These are phyloP conservation scores for Danielia reshetovae DNA, from an alignment of 805 yeast species.

Conservation along the genomic window DNA sequence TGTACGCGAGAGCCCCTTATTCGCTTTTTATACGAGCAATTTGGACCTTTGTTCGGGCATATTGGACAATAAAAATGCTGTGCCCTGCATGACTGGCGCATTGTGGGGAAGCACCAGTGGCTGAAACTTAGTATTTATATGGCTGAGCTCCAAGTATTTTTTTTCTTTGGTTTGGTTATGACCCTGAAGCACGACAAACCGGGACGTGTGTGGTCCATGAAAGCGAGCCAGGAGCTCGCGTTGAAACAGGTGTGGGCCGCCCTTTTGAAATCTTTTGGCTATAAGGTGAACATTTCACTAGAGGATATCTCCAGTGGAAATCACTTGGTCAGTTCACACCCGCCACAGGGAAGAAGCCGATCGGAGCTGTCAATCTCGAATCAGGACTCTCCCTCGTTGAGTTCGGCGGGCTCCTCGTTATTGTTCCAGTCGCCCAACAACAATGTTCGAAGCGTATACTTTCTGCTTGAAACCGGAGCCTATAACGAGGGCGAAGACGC, in stretches of 20 bases:
- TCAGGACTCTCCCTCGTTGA: not conserved
- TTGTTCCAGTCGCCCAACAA: slow-evolving; percentile 3
- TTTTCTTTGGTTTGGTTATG: no score
- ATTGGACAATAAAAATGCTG: not conserved
- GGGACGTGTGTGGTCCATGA: slow-evolving; percentile 9
- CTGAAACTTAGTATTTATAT: no score
- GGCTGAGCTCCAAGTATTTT: no score
- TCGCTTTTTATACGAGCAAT: no score
- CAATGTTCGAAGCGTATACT: slow-evolving; percentile 5
- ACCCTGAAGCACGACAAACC: not conserved
- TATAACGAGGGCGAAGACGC: slow-evolving; percentile 2
- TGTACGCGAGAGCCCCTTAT: no score
- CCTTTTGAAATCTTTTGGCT: slow-evolving; percentile 12
- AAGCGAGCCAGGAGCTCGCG: slow-evolving; percentile 8
- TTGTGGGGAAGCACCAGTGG: no score
- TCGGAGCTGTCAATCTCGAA: no score
- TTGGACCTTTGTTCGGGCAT: not conserved
- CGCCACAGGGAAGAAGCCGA: no score
- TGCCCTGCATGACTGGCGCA: no score
- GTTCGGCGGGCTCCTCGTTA: slow-evolving; percentile 4
- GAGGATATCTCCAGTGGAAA: no score
- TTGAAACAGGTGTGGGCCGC: slow-evolving; percentile 12
- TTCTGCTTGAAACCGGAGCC: slow-evolving; percentile 7
- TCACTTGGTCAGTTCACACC: no score
- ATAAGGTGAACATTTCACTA: slow-evolving; percentile 3